These are phyloP conservation scores for Carex arenaria DNA, from an alignment of 202 grass and related monocot genomes.

Conservation along the genomic window DNA sequence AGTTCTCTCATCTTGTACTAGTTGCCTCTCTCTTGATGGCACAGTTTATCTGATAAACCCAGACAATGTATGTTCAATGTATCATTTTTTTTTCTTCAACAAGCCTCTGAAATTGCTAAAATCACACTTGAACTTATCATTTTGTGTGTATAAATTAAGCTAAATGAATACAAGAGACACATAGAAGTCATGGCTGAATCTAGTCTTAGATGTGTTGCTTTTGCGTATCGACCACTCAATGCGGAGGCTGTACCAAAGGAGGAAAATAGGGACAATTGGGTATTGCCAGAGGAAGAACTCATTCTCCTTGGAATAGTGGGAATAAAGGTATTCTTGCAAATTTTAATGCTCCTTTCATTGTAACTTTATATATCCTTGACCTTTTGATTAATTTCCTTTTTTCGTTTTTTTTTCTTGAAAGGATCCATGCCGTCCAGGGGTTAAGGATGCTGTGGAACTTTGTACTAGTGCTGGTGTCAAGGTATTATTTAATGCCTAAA, in stretches of 20 bases:
- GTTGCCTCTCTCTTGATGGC: conserved; percentile 62
- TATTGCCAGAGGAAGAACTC: conserved; percentile 78
- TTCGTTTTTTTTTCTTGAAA: conserved; percentile 26
- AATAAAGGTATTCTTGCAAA: conserved; percentile 63
- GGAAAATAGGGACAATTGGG: conserved; percentile 56
- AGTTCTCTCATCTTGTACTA: conserved; percentile 76
- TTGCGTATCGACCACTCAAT: conserved; percentile 63
- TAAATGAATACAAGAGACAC: conserved; percentile 61
- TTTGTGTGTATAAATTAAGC: conserved; percentile 35
- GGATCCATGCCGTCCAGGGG: conserved; percentile 91
- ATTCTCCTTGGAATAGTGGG: conserved; percentile 85
- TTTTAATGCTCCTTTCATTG: neutral
- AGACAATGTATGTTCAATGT: conserved; percentile 42
- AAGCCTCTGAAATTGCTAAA: neutral
- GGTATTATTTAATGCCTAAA: conserved; percentile 32
- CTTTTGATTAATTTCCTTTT: neutral
- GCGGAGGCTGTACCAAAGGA: conserved; percentile 47
- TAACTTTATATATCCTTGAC: conserved; percentile 14
- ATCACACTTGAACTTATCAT: neutral
- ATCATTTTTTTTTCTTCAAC: neutral
- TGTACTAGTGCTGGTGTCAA: conserved; percentile 86
- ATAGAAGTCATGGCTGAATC: conserved; percentile 70
- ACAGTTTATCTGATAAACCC: conserved; percentile 50
- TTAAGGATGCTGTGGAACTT: conserved; percentile 80
- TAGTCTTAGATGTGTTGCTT: conserved; percentile 90